Percentiles rank a stretch among this genome's conserved stretches.
These are phyloP conservation scores for Candida namnaoensis DNA, from an alignment of 805 yeast genomes.

Conservation along the genomic window DNA sequence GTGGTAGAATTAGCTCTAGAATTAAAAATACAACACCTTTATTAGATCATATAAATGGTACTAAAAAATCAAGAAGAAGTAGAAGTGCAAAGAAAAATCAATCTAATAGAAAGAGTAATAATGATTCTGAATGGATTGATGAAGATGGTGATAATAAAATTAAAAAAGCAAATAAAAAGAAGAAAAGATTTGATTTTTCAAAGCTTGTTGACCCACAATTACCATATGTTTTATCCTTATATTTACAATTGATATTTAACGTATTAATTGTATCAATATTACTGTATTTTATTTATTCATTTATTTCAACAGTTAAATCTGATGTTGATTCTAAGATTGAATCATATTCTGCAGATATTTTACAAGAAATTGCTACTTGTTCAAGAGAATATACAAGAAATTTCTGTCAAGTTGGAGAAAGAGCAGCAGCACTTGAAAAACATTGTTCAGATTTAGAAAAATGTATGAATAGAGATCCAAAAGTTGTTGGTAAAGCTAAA, in stretches of 20 bases:
- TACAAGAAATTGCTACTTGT: constrained; percentile 62
- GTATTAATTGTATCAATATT: constrained; percentile 38
- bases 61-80: not conserved
- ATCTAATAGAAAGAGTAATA: constrained; percentile 3
- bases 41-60: constrained; percentile 15
- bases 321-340: constrained; percentile 72
- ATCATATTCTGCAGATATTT: constrained; percentile 47
- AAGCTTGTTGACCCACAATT: constrained; percentile 31
- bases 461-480: constrained; percentile 79
- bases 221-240: constrained; percentile 52
- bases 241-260: constrained; percentile 58
- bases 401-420: constrained; percentile 52
- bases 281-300: constrained; percentile 40
- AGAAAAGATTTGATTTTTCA: constrained; percentile 4
- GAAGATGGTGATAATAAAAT: not conserved
- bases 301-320: constrained; percentile 44
- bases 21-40: constrained; percentile 14
- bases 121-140: constrained; percentile 2
- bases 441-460: constrained; percentile 68
- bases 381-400: constrained; percentile 61
- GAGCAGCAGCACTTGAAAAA: constrained; percentile 70
- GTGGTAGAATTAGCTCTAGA: not conserved
- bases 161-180: constrained; percentile 2
- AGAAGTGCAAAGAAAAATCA: constrained; percentile 12
- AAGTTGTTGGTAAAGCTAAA: constrained; percentile 52